Conservation (phyloP, 2,329 filamentous ascomycete species). For the Trichophyton rubrum region DNA sequence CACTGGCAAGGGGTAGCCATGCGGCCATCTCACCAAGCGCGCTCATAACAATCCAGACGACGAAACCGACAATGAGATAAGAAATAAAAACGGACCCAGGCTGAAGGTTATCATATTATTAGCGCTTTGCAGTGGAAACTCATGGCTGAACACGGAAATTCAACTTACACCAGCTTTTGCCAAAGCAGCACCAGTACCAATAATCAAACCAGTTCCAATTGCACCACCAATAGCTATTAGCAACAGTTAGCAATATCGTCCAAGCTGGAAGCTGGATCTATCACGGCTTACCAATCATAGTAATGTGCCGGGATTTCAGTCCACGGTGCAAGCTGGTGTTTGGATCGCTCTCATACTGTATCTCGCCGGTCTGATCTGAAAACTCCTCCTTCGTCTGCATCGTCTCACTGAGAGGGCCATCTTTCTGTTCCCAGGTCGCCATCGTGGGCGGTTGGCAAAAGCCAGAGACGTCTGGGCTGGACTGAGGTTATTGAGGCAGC, state of each 20-base stretch:
- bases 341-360: conserved; percentile 16
- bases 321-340: conserved; percentile 28
- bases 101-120: conserved; percentile 15
- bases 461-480: not conserved
- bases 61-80: conserved; percentile 33
- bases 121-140: conserved; percentile 5
- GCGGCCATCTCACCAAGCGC: conserved; percentile 39
- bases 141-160: not conserved
- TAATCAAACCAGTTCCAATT: conserved; percentile 45
- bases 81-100: conserved; percentile 34
- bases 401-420: conserved; percentile 7
- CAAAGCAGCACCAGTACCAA: conserved; percentile 42
- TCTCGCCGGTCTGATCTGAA: not conserved
- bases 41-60: conserved; percentile 58
- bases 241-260: conserved; percentile 2
- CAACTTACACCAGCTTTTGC: conserved; percentile 25
- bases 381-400: conserved; percentile 10
- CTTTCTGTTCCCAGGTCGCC: conserved; percentile 11
- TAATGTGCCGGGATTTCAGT: conserved; percentile 43
- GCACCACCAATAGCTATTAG: conserved; percentile 40
- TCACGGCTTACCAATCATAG: conserved; percentile 42
- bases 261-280: conserved; percentile 16
- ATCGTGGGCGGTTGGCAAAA: conserved; percentile 13
- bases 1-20: conserved; percentile 38
- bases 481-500: not conserved